phyloP scores from a whole-genome alignment of 306 rosid genomes.

The Astragalus membranaceus region DNA sequence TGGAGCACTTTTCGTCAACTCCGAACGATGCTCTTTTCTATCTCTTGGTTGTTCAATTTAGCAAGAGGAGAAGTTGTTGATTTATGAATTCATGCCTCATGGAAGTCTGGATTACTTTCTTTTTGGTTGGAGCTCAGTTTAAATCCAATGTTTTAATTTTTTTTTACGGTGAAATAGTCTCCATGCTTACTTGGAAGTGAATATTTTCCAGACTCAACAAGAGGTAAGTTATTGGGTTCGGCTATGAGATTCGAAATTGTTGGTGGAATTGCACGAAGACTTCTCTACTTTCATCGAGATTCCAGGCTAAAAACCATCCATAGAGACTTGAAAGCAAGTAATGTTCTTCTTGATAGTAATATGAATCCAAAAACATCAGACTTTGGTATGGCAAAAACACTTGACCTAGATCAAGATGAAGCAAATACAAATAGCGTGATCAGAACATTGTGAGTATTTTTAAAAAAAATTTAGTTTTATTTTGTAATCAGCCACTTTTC shows the following conservation, averaged over 20 bases:
- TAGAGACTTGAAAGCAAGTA: constrained; percentile 40
- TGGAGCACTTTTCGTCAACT: too few relatives aligned
- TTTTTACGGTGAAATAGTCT: too few relatives aligned
- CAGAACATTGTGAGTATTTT: constrained; percentile 48
- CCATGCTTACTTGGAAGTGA: not conserved
- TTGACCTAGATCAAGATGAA: constrained; percentile 36
- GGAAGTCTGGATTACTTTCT: not conserved
- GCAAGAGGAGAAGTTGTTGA: not conserved
- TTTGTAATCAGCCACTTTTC: not conserved
- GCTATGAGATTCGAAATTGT: too few relatives aligned
- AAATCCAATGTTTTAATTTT: not conserved
- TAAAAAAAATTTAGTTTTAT: not conserved
- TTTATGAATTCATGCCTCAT: not conserved
- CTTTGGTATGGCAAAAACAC: constrained; percentile 43
- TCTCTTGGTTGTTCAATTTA: not conserved
- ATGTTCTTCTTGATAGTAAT: constrained; percentile 34
- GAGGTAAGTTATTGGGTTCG: not conserved
- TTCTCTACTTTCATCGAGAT: constrained; percentile 23
- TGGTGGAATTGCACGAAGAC: constrained; percentile 15
- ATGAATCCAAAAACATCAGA: constrained; percentile 50
- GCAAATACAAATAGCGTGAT: constrained; percentile 40
- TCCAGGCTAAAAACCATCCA: constrained; percentile 35
- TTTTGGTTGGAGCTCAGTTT: not conserved
- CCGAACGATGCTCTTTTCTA: too few relatives aligned
- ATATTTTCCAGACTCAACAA: too few relatives aligned